Evolutionary conservation across 1,139 yeast species (phyloP).

Genomic region (Candida smagusa): DNA sequence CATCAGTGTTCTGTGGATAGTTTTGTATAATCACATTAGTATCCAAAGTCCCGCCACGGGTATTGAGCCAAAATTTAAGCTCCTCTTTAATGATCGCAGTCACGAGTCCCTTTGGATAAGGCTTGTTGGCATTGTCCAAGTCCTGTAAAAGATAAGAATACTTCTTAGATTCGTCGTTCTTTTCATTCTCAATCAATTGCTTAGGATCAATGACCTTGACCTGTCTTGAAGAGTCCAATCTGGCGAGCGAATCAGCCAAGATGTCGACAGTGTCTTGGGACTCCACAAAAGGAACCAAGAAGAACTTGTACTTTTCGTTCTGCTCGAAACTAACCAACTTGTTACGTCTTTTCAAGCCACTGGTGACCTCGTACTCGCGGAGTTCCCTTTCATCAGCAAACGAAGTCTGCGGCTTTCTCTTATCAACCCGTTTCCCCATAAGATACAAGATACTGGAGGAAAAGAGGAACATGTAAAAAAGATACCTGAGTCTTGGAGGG

Average conservation of each 20-base stretch:
- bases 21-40: constrained; percentile 47
- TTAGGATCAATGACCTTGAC: constrained; percentile 49
- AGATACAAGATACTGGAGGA: constrained; percentile 53
- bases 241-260: constrained; percentile 14
- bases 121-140: constrained; percentile 30
- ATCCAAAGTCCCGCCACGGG: constrained; percentile 41
- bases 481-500: constrained; percentile 46
- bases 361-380: constrained; percentile 43
- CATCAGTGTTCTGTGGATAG: constrained; percentile 58
- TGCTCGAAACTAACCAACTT: constrained; percentile 34
- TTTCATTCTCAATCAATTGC: constrained; percentile 42
- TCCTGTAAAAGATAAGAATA: constrained; percentile 43
- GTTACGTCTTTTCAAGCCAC: constrained; percentile 54
- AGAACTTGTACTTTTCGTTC: constrained; percentile 34
- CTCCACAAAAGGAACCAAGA: constrained; percentile 42
- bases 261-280: constrained; percentile 18
- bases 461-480: constrained; percentile 47
- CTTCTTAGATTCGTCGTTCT: constrained; percentile 35
- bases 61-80: constrained; percentile 34
- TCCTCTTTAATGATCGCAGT: constrained; percentile 55
- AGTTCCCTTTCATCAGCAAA: constrained; percentile 61
- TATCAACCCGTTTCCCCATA: constrained; percentile 52
- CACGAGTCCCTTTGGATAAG: constrained; percentile 55
- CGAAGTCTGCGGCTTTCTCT: constrained; percentile 39
- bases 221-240: constrained; percentile 19